Conservation (phyloP, 331 rosid genomes). For the Ulmus americana region DNA sequence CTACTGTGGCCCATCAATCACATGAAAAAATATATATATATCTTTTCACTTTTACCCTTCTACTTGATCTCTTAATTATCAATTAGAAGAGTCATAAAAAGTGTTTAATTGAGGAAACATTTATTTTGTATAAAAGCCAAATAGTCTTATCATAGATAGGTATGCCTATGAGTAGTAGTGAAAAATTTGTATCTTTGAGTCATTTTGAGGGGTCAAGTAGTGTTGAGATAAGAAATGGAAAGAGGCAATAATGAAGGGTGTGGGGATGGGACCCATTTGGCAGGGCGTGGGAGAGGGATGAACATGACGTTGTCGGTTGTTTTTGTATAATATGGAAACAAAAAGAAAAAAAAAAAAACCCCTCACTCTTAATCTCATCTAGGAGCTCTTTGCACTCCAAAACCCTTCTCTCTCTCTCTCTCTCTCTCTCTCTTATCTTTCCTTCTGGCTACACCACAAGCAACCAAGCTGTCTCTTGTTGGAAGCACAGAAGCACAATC, state of each 20-base stretch:
- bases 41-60: slow-evolving; percentile 33
- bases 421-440: slow-evolving; percentile 19
- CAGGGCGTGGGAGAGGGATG: slow-evolving; percentile 66
- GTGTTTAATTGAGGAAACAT: slow-evolving; percentile 29
- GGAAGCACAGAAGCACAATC: slow-evolving; percentile 41
- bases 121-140: slow-evolving; percentile 11
- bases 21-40: neutral
- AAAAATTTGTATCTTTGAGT: slow-evolving; percentile 15
- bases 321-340: slow-evolving; percentile 32
- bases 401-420: neutral
- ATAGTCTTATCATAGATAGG: slow-evolving; percentile 24
- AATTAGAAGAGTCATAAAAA: neutral
- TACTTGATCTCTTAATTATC: neutral
- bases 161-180: slow-evolving; percentile 7
- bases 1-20: slow-evolving; percentile 27
- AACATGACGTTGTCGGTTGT: slow-evolving; percentile 67
- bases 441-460: slow-evolving; percentile 46
- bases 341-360: too few relatives aligned
- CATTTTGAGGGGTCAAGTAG: slow-evolving; percentile 19
- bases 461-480: slow-evolving; percentile 68
- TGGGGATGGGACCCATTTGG: slow-evolving; percentile 42
- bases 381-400: slow-evolving; percentile 7
- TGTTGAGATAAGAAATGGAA: slow-evolving; percentile 31
- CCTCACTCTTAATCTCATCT: slow-evolving; percentile 14
- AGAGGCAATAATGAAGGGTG: slow-evolving; percentile 41